Base-by-base conservation (phyloP, 495 filamentous ascomycete species). In the Cairneyella variabilis region DNA sequence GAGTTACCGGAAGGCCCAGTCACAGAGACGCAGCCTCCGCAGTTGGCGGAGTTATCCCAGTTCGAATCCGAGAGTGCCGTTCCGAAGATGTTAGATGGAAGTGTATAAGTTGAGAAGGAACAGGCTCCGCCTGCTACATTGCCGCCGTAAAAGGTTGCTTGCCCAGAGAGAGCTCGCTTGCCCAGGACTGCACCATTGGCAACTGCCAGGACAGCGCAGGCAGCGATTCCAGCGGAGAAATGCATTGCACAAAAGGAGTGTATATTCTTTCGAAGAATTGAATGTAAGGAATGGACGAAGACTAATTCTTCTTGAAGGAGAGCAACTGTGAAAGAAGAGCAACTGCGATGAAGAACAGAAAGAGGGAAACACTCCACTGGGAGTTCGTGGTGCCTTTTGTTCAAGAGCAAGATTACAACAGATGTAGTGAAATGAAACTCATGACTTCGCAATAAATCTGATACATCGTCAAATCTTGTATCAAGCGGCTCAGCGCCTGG, bases 41-140 rank as follows among this genome's bases (percentile, higher is more conserved):
- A 84, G 30, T 78, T 69, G 23, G 67, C 69, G 11, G 77, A 71
- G 30, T 69, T 61, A 51, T 72, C 63, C 81, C 81, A 84, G 61
- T 56, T 75, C 34, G 59, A 60, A 42, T 66, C 70, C 0, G 76
- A 77, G 10, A 82, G 62, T 5, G 80, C 81, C 3, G 78, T 76
- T 34, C 80, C 81, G 58, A 69, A 81, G 26, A 82, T 64, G 9
- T 63, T 64, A 22, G 73, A 66, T 12, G 81, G 80, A 14, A 84
- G 67, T 1, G 72, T 78, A 67, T 84, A 84, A 28, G 71, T 76
- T 38, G 68, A 67, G 69, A 82, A 83, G 1, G 74, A 77, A 67
- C 81, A 84, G 21, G 69, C 70, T 50, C 81, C 81, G 32, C 78
- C 79, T 21, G 65, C 63, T n/a, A 81, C 59, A 48, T 82, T 80